Base-by-base conservation (phyloP, 495 filamentous ascomycete genomes). In the Penicillium antarcticum region DNA sequence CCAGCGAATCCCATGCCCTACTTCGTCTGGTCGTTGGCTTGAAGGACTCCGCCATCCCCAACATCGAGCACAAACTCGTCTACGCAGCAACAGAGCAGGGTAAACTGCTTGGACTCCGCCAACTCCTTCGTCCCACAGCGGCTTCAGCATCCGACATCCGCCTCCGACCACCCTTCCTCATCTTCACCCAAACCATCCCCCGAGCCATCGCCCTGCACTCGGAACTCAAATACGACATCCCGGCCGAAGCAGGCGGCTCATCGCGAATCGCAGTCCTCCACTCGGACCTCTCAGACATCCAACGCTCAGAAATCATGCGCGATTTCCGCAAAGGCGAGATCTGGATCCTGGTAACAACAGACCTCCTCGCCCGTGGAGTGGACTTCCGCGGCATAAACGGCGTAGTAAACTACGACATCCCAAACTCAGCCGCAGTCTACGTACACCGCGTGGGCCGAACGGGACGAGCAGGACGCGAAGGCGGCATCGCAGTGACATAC, bases 381-480 rank as follows among this genome's bases (percentile, higher is more conserved):
- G 94, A 98, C 69, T 96, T 97, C 70, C 81, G 85, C 12, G 78
- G 95, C 21, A 83, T 98, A 46, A 94, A 96, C 58, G 88, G 91
- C 32, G 91, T 98, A 1, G 84, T 97, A 21, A 98, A 97, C 70
- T 98, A 97, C 71, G 94, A 98, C 65, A 87, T 97, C 40, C 95
- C 94, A 1, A 89, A 83, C 33, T 92, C 89, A 0, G 84, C 86
- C 5, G 90, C 91, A 4, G 83, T 86, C 5, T 98, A 98, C 56
- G 87, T 98, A 17, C 94, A 98, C 70, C 89, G 94, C 18, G 89
- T 92, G 1, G 94, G 94, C 4, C 82, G 94, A 45, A 97, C 95
- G 0, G 94, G 92, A 2, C 77, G 94, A 45, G 92, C 91, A 1
- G 92, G 94, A 3, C 80, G 90, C 42, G 82, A 87, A 60, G 92